phyloP scores from a whole-genome alignment of 2,329 filamentous ascomycete species.

The Claviceps maximensis region DNA sequence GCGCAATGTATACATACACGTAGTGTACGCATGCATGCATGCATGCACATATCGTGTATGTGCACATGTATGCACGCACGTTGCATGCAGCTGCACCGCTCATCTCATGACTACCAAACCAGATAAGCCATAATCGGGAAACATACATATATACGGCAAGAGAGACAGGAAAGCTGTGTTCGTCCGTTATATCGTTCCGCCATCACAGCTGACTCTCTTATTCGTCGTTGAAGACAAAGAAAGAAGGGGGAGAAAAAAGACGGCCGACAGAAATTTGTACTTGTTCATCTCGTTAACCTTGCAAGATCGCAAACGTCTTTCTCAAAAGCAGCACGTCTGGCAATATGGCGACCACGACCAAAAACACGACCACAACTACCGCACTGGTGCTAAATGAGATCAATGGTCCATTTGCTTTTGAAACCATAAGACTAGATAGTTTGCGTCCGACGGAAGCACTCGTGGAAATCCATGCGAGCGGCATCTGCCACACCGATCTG shows the following conservation, averaged over 20 bases:
- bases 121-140: no score
- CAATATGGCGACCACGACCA: neutral
- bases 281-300: neutral
- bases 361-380: neutral
- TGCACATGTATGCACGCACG: no score
- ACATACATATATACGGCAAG: no score
- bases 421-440: neutral
- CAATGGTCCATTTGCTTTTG: neutral
- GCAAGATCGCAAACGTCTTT: neutral
- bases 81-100: no score
- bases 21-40: no score
- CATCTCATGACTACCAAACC: no score
- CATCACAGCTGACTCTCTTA: no score
- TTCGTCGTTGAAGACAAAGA: neutral
- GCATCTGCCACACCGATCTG: conserved; percentile 3
- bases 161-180: no score
- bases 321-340: neutral
- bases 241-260: neutral
- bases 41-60: no score
- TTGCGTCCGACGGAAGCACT: conserved; percentile 1
- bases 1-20: no score
- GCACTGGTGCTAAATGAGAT: neutral
- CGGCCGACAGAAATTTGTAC: no score
- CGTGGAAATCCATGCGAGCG: conserved; percentile 1
- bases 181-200: no score